Base-by-base conservation (phyloP, 768 basidiomycete genomes). In the Thelephora ganbajun region DNA sequence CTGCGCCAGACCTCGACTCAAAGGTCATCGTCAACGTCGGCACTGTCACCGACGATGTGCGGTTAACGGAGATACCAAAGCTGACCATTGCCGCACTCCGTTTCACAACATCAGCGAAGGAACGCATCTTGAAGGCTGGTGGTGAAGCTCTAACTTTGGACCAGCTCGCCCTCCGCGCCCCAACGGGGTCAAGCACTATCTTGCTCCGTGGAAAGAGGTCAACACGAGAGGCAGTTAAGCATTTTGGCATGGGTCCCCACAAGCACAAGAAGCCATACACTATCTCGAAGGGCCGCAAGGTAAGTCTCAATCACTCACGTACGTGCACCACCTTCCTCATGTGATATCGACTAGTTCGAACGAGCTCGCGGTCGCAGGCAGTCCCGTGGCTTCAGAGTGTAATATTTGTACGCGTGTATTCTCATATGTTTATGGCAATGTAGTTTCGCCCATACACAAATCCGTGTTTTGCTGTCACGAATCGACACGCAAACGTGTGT, bases 201-300 rank as follows among this genome's bases (percentile, higher is more conserved):
- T 70, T 98, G 58, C 71, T 99, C 57, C 76, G 94, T 53, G 96
- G 94, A 56, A 83, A 86, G 70, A 83, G 82, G 78, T 96, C 81
- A 66, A 74, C 86, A 50, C 80, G 96, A 54, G 96, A 98, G 69
- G 87, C 92, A 45, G 80, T 86, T 73, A 92, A 89, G 68, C 94
- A 98, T 78, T 97, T 97, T 66, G 94, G 94, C 69, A 89, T 89
- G 87, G 89, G 84, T 41, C 92, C 92, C 48, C 89, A 93, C 82
- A 90, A 97, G 71, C 74, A 96, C 83, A 97, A 94, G 77, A 96
- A 93, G 72, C 96, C 96, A 43, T 86, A 91, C 72, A 87, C 92
- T 43, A 74, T 71, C 60, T 92, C 90, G 64, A 96, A 94, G 74
- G 94, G 96, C 53, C 87, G 93, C 79, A 97, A 96, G 70, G 81